These are phyloP conservation scores for Pseudocercospora vitis DNA, from an alignment of 2,329 filamentous ascomycete genomes.

Conservation along the genomic window DNA sequence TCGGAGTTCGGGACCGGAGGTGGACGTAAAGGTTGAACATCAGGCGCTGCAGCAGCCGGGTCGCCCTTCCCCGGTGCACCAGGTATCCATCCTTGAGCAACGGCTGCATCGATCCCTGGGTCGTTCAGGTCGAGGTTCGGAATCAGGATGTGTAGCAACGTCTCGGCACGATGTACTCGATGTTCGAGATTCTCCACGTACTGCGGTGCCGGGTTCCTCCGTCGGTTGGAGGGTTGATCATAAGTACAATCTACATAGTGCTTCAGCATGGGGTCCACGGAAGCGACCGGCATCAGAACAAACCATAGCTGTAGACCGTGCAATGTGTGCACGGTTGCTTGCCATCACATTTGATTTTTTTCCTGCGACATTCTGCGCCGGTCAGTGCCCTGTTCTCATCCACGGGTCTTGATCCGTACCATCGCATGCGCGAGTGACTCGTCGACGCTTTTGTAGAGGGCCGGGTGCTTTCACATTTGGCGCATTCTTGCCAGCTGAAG, in stretches of 20 bases:
- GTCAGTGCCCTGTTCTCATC: no score
- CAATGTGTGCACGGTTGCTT: constrained; percentile 74
- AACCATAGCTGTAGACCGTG: constrained; percentile 97
- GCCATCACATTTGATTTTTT: constrained; percentile 58
- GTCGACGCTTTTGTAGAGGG: constrained; percentile 65
- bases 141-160: constrained; percentile 73
- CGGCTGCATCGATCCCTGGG: constrained; percentile 73
- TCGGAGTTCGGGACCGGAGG: constrained; percentile 47
- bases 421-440: constrained; percentile 85
- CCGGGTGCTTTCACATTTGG: constrained; percentile 27
- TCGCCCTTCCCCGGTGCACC: constrained; percentile 38
- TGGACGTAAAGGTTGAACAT: constrained; percentile 28
- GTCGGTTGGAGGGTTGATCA: constrained; percentile 88
- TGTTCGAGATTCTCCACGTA: constrained; percentile 88
- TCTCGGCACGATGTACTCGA: constrained; percentile 78
- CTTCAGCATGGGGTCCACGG: background rate
- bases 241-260: constrained; percentile 78
- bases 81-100: constrained; percentile 47
- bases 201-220: constrained; percentile 86
- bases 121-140: constrained; percentile 85
- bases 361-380: constrained; percentile 77
- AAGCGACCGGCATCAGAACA: constrained; percentile 31
- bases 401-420: no score
- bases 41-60: constrained; percentile 22
- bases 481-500: constrained; percentile 22